phyloP scores from a whole-genome alignment of 2,329 filamentous ascomycete species.

The Fusarium beomiforme region DNA sequence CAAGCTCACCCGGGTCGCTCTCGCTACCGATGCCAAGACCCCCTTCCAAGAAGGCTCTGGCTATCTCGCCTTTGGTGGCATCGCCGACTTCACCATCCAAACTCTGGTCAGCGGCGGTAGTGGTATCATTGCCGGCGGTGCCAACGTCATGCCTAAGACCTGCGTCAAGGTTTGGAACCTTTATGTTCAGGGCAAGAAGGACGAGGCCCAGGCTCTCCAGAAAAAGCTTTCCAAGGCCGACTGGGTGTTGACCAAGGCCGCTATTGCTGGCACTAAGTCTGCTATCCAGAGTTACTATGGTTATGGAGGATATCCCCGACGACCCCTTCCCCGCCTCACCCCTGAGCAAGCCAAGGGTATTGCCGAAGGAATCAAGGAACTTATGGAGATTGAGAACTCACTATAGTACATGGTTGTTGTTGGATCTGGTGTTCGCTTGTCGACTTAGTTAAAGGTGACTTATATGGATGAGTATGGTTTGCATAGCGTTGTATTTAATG shows the following conservation, averaged over 20 bases:
- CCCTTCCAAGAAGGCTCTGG: slow-evolving; percentile 67
- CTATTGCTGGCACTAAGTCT: slow-evolving; percentile 87
- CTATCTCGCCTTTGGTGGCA: slow-evolving; percentile 89
- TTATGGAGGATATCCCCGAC: slow-evolving; percentile 80
- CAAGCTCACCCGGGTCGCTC: slow-evolving; percentile 84
- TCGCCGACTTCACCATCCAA: slow-evolving; percentile 88
- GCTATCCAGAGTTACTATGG: slow-evolving; percentile 84
- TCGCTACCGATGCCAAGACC: slow-evolving; percentile 76
- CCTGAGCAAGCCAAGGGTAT: slow-evolving; percentile 64
- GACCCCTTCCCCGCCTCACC: slow-evolving; percentile 74
- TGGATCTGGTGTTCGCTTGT: not conserved
- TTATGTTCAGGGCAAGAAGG: slow-evolving; percentile 75
- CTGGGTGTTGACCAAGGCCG: slow-evolving; percentile 84
- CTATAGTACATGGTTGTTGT: slow-evolving; percentile 47
- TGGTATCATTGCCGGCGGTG: slow-evolving; percentile 86
- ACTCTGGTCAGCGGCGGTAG: slow-evolving; percentile 81
- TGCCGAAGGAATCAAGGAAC: slow-evolving; percentile 67
- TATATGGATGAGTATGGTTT: slow-evolving; percentile 18
- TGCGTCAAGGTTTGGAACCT: slow-evolving; percentile 83
- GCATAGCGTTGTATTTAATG: slow-evolving; percentile 40
- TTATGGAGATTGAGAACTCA: slow-evolving; percentile 72
- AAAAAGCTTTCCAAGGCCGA: slow-evolving; percentile 81
- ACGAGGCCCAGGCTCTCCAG: slow-evolving; percentile 80
- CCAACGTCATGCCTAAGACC: slow-evolving; percentile 85
- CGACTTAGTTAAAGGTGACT: not conserved